phyloP scores from a whole-genome alignment of 2,329 filamentous ascomycete species.

The Hawksworthiomyces lignivorus region DNA sequence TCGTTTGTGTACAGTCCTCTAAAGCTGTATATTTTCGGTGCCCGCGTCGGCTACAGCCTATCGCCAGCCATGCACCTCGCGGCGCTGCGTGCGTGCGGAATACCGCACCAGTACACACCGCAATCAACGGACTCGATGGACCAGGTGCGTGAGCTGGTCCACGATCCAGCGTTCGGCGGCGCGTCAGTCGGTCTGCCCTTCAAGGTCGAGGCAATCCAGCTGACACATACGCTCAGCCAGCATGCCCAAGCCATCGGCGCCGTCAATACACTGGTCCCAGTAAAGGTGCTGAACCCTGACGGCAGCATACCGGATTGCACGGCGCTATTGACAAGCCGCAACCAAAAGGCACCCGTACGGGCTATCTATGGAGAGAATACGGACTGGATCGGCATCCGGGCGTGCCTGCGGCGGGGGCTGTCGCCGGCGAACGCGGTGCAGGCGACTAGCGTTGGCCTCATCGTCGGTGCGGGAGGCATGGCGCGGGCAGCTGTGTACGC shows the following conservation, averaged over 20 bases:
- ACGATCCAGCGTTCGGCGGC: constrained; percentile 54
- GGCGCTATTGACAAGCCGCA: constrained; percentile 39
- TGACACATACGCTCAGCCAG: constrained; percentile 55
- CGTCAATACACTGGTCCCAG: constrained; percentile 62
- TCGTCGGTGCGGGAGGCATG: constrained; percentile 62
- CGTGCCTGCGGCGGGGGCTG: constrained; percentile 58
- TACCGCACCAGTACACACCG: constrained; percentile 59
- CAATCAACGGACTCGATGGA: constrained; percentile 53
- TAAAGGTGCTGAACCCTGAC: constrained; percentile 36
- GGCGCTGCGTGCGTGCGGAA: constrained; percentile 56
- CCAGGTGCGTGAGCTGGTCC: constrained; percentile 50
- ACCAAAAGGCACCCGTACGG: constrained; percentile 51
- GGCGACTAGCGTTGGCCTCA: constrained; percentile 43
- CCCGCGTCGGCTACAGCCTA: constrained; percentile 59
- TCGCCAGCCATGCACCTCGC: constrained; percentile 67
- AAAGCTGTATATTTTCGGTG: constrained; percentile 61
- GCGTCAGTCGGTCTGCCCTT: constrained; percentile 60
- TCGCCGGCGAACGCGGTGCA: constrained; percentile 58
- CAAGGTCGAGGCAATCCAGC: constrained; percentile 58
- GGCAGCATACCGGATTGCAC: constrained; percentile 34
- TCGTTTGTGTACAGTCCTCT: constrained; percentile 57
- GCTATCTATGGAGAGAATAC: constrained; percentile 53
- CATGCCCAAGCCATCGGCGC: constrained; percentile 65
- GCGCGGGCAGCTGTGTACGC: constrained; percentile 66
- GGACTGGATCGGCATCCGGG: constrained; percentile 30